Percentiles rank a stretch among this genome's conserved stretches.
phyloP scores from a whole-genome alignment of 2,329 filamentous ascomycete genomes.

The Hypomyces rosellus region DNA sequence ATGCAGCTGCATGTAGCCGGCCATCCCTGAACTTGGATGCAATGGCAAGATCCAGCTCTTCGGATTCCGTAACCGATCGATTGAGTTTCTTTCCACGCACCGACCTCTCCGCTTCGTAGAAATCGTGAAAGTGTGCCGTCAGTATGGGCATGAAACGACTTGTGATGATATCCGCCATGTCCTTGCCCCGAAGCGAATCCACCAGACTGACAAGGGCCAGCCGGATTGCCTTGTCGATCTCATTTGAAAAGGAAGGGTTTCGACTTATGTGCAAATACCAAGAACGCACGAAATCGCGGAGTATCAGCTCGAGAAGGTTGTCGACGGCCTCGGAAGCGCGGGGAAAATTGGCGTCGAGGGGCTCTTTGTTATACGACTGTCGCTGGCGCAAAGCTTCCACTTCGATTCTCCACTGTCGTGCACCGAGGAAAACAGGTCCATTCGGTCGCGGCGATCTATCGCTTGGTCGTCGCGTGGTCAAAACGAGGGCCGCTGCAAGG shows the following conservation, averaged over 20 bases:
- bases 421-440: slow-evolving; percentile 53
- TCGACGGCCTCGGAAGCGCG: slow-evolving; percentile 76
- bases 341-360: slow-evolving; percentile 70
- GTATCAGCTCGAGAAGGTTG: slow-evolving; percentile 65
- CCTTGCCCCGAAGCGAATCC: slow-evolving; percentile 66
- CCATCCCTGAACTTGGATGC: slow-evolving; percentile 90
- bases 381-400: slow-evolving; percentile 57
- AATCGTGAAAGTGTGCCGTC: slow-evolving; percentile 82
- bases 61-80: slow-evolving; percentile 86
- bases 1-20: slow-evolving; percentile 79
- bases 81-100: slow-evolving; percentile 85
- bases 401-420: slow-evolving; percentile 64
- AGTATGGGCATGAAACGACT: slow-evolving; percentile 80
- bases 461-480: slow-evolving; percentile 43
- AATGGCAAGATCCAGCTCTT: slow-evolving; percentile 91
- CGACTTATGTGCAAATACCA: slow-evolving; percentile 88
- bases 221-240: slow-evolving; percentile 77
- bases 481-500: slow-evolving; percentile 51
- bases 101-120: slow-evolving; percentile 80
- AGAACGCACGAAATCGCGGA: slow-evolving; percentile 76
- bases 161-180: slow-evolving; percentile 77
- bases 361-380: slow-evolving; percentile 59
- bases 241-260: slow-evolving; percentile 72
- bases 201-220: slow-evolving; percentile 63
- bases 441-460: slow-evolving; percentile 35